A percentile compares a stretch with the other conserved stretches of the same genome.
phyloP scores from a whole-genome alignment of 768 basidiomycete species.

The Rhodosporidiobolus odoratus region DNA sequence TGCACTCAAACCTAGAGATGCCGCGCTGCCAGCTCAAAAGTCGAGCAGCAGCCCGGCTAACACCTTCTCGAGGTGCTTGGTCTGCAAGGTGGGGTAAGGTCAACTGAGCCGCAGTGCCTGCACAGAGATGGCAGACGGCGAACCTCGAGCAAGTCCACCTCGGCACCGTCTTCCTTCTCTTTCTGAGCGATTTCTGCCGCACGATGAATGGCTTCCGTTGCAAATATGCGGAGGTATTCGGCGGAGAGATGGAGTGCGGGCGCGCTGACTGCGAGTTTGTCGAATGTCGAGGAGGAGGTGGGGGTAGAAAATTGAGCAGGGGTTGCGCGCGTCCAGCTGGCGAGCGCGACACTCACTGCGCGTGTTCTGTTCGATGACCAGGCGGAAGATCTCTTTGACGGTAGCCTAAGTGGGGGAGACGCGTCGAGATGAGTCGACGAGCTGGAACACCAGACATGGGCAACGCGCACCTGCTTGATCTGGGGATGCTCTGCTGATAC shows the following conservation, averaged over 20 bases:
- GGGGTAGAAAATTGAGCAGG: background rate
- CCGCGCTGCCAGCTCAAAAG: too few species aligned
- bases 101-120: background rate
- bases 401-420: slow-evolving; percentile 21
- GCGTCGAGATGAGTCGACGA: background rate
- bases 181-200: slow-evolving; percentile 15
- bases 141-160: slow-evolving; percentile 16
- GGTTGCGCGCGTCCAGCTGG: background rate
- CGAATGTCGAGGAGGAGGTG: background rate
- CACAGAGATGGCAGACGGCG: background rate
- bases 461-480: slow-evolving; percentile 20
- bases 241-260: slow-evolving; percentile 29
- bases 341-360: background rate
- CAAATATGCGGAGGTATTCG: slow-evolving; percentile 34
- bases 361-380: slow-evolving; percentile 13
- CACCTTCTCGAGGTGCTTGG: slow-evolving; percentile 30
- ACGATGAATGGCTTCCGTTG: slow-evolving; percentile 33
- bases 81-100: background rate
- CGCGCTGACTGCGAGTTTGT: slow-evolving; percentile 5
- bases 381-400: slow-evolving; percentile 25
- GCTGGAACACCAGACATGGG: background rate
- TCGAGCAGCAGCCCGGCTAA: slow-evolving; percentile 34
- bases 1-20: too few species aligned
- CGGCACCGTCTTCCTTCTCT: background rate
- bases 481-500: background rate